Conservation (phyloP, 2,329 filamentous ascomycete genomes). For the Aspergillus fijiensis region DNA sequence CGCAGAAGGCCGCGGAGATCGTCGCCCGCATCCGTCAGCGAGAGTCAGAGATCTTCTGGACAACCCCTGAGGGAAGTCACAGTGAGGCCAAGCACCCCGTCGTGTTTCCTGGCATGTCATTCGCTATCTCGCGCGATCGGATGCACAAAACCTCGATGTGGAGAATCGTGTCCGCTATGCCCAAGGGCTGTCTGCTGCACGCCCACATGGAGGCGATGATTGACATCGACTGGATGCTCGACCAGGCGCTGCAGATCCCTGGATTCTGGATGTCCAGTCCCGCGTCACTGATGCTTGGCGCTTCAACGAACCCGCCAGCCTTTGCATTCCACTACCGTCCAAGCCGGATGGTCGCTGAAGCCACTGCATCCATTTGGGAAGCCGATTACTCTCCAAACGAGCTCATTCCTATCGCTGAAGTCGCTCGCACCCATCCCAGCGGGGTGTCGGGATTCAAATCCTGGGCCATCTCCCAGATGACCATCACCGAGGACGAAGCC, state of each 20-base stretch:
- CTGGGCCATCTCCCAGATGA: constrained; percentile 12
- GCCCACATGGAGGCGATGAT: constrained; percentile 19
- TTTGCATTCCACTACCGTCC: constrained; percentile 12
- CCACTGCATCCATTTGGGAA: constrained; percentile 8
- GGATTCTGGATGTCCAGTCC: constrained; percentile 11
- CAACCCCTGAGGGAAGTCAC: background rate
- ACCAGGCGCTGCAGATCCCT: constrained; percentile 13
- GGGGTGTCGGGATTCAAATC: constrained; percentile 6
- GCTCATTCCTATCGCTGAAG: constrained; percentile 1
- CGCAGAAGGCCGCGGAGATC: constrained; percentile 6
- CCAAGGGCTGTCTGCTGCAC: constrained; percentile 14
- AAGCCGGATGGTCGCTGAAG: background rate
- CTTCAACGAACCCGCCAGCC: background rate
- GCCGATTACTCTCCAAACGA: constrained; percentile 5
- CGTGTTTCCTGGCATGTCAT: constrained; percentile 15
- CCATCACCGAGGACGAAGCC: constrained; percentile 13
- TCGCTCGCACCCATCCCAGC: constrained; percentile 6
- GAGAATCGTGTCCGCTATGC: constrained; percentile 13
- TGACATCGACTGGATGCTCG: constrained; percentile 14
- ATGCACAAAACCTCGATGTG: constrained; percentile 11
- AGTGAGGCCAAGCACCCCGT: background rate
- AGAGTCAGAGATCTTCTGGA: constrained; percentile 10
- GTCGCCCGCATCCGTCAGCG: constrained; percentile 7
- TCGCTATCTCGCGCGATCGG: constrained; percentile 8
- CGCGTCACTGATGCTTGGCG: background rate